Percentiles rank a stretch among this genome's conserved stretches.
These are phyloP conservation scores for Phytophthora syringae DNA, from an alignment of 352 stramenopile genomes.

Conservation along the genomic window DNA sequence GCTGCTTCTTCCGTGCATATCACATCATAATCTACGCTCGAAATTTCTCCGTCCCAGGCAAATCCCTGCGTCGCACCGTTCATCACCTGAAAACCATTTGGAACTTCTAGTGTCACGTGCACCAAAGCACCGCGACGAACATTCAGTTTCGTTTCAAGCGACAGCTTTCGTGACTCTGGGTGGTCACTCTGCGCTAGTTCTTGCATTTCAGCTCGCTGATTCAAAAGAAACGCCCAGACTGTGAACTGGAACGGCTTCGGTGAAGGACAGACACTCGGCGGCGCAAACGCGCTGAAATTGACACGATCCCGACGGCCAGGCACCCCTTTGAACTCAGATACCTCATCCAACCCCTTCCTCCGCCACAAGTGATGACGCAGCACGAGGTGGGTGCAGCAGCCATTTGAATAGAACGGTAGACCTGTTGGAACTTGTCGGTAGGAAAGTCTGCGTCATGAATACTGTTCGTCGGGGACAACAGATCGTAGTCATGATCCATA, in stretches of 20 bases:
- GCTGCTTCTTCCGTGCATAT: slow-evolving; percentile 58
- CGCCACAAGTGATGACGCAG: slow-evolving; percentile 19
- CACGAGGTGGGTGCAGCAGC: slow-evolving; percentile 20
- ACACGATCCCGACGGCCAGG: slow-evolving; percentile 67
- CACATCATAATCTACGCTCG: slow-evolving; percentile 63
- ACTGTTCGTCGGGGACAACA: slow-evolving; percentile 64
- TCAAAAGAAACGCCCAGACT: slow-evolving; percentile 79
- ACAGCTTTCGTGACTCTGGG: slow-evolving; percentile 47
- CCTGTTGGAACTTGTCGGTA: slow-evolving; percentile 76
- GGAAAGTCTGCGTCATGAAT: slow-evolving; percentile 62
- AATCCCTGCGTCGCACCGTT: slow-evolving; percentile 76
- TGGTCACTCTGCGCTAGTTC: slow-evolving; percentile 54
- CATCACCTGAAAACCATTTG: slow-evolving; percentile 63
- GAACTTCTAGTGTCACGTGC: slow-evolving; percentile 73
- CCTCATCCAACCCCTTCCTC: slow-evolving; percentile 31
- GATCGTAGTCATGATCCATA: slow-evolving; percentile 48
- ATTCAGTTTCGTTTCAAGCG: slow-evolving; percentile 68
- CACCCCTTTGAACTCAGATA: slow-evolving; percentile 49
- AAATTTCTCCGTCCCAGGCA: slow-evolving; percentile 74
- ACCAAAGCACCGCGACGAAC: slow-evolving; percentile 78
- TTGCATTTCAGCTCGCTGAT: slow-evolving; percentile 71
- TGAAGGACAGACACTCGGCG: slow-evolving; percentile 61
- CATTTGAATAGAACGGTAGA: slow-evolving; percentile 75
- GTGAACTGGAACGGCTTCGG: slow-evolving; percentile 73
- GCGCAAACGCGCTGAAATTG: slow-evolving; percentile 80